Percentiles rank a stretch among this genome's conserved stretches.
Evolutionary conservation across 2,329 filamentous ascomycete genomes (phyloP).

Genomic region (Monosporascus sp.): DNA sequence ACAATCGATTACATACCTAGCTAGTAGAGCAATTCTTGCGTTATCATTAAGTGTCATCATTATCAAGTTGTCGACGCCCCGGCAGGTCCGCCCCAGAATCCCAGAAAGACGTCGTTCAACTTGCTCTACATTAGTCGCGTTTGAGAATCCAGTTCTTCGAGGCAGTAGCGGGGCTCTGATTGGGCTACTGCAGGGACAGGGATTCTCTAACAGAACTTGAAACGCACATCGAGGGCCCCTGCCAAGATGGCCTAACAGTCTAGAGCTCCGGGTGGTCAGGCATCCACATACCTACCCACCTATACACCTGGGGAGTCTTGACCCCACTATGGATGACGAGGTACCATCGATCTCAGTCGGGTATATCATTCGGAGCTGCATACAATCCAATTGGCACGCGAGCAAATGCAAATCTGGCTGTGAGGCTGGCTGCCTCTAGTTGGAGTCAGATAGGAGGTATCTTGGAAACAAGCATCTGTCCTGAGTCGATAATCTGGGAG

Average conservation of each 20-base stretch:
- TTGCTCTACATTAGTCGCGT: background rate
- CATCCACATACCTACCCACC: background rate
- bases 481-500: background rate
- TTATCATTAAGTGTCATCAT: too few relatives aligned
- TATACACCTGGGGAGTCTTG: too few relatives aligned
- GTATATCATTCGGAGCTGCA: background rate
- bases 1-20: too few relatives aligned
- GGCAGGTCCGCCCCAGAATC: background rate
- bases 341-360: background rate
- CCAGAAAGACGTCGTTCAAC: background rate
- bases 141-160: background rate
- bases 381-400: too few relatives aligned
- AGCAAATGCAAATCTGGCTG: too few relatives aligned
- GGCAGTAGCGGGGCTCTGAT: background rate
- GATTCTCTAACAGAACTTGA: background rate
- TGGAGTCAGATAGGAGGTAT: too few relatives aligned
- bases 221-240: background rate
- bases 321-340: background rate
- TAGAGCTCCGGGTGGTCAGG: background rate
- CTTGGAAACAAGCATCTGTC: too few relatives aligned
- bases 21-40: too few relatives aligned
- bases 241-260: background rate
- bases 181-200: background rate
- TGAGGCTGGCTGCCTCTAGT: too few relatives aligned
- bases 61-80: background rate